A percentile compares a stretch with the other conserved stretches of the same genome.
phyloP scores from a whole-genome alignment of 805 yeast species.

The Yarrowia alimentaria region DNA sequence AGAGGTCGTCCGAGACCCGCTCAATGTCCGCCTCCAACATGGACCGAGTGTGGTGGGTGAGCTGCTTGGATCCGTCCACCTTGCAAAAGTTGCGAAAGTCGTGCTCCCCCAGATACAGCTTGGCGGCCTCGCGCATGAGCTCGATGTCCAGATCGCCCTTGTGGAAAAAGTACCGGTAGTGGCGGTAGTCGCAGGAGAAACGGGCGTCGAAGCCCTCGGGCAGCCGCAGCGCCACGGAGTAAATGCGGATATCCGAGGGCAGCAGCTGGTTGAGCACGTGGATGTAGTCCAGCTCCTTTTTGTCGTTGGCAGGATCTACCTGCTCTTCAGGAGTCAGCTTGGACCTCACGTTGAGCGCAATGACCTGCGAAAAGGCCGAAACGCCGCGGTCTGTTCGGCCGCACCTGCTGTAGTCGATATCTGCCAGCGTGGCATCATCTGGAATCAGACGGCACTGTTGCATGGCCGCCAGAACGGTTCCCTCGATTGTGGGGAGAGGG shows the following conservation, averaged over 20 bases:
- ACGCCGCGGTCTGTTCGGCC: slow-evolving; percentile 97
- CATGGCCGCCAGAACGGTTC: slow-evolving; percentile 68
- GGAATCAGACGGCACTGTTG: slow-evolving; percentile 38
- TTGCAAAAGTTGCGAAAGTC: slow-evolving; percentile 96
- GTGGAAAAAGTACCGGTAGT: slow-evolving; percentile 75
- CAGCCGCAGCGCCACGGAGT: slow-evolving; percentile 78
- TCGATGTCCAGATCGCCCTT: slow-evolving; percentile 53
- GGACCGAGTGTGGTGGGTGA: slow-evolving; percentile 69
- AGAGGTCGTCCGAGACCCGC: slow-evolving; percentile 46
- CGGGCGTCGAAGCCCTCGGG: slow-evolving; percentile 86
- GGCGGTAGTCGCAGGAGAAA: slow-evolving; percentile 83
- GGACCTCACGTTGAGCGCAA: slow-evolving; percentile 75
- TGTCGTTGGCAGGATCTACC: slow-evolving; percentile 53
- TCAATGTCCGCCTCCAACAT: slow-evolving; percentile 55
- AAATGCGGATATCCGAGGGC: slow-evolving; percentile 81
- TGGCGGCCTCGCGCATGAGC: slow-evolving; percentile 68
- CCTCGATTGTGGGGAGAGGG: slow-evolving; percentile 86
- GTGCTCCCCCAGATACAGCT: slow-evolving; percentile 63
- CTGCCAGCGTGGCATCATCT: slow-evolving; percentile 32
- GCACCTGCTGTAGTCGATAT: slow-evolving; percentile 79
- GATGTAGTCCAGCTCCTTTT: slow-evolving; percentile 71
- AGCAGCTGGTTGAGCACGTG: slow-evolving; percentile 69
- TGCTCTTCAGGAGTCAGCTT: slow-evolving; percentile 63
- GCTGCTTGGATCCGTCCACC: slow-evolving; percentile 90
- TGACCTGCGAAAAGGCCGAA: slow-evolving; percentile 94